phyloP scores from a whole-genome alignment of 75 land plant species.

The Ceratopteris richardii region DNA sequence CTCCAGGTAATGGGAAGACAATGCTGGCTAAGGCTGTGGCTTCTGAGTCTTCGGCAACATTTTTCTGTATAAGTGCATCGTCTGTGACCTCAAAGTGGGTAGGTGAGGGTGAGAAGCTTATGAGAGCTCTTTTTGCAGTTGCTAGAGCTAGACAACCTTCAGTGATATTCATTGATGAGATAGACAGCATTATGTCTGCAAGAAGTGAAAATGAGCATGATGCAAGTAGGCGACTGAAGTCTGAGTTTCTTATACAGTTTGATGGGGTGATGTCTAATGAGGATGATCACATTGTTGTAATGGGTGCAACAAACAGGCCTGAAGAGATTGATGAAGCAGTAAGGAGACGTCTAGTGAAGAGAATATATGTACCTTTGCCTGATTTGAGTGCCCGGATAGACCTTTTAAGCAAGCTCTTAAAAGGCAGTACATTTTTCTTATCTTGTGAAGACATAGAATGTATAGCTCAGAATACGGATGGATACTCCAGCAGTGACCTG shows the following conservation, averaged over 20 bases:
- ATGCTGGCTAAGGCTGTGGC: conserved; percentile 99
- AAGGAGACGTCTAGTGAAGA: conserved; percentile 89
- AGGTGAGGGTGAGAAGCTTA: conserved; percentile 93
- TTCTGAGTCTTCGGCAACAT: conserved; percentile 90
- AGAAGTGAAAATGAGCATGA: conserved; percentile 79
- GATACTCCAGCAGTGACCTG: conserved; percentile 96
- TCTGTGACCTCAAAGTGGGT: conserved; percentile 99
- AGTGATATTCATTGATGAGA: conserved; percentile 98
- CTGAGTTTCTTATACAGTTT: conserved; percentile 93
- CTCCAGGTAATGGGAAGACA: conserved; percentile 99
- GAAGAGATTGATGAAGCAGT: conserved; percentile 98
- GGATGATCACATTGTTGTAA: conserved; percentile 76
- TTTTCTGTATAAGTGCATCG: conserved; percentile 91
- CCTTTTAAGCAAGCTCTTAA: conserved; percentile 62
- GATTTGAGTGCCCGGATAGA: conserved; percentile 68
- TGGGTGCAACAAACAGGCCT: conserved; percentile 98
- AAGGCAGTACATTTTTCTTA: conserved; percentile 71
- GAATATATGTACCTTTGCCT: conserved; percentile 92
- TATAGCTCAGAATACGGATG: conserved; percentile 74
- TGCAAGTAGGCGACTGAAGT: conserved; percentile 93
- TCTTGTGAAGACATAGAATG: conserved; percentile 64
- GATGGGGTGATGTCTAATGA: conserved; percentile 86
- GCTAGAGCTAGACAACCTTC: conserved; percentile 85
- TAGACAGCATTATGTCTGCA: conserved; percentile 94
- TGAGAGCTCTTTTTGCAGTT: conserved; percentile 85